Base-by-base conservation (phyloP, 352 stramenopile genomes). In the Phytopythium helicoides region DNA sequence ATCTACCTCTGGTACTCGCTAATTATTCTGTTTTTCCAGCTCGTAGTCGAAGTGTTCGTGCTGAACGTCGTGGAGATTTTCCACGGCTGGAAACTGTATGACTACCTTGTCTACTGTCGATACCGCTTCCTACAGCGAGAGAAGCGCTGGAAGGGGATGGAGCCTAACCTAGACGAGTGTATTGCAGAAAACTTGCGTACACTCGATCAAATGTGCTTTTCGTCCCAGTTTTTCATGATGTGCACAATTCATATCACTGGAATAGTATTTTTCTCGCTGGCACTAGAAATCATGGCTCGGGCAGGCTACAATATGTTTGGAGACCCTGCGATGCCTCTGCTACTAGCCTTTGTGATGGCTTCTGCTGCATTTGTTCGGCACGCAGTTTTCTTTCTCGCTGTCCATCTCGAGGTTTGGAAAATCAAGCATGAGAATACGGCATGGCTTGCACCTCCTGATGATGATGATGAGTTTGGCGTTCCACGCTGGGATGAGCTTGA, bases 171-270 rank as follows among this genome's bases (percentile, higher is more conserved):
- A 48, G 96, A 99, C 59, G 95, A 99, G 64, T 99, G 96, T 63
- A 98, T 99, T 31, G 95, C 98, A 6, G 92, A 98, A 66, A 93
- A 86, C 56, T 56, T 98, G 47, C 87, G 94, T 48, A 98, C 92
- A 15, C 75, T 98, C 21, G 95, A 99, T 58, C 92, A 98, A 62
- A 96, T 98, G 81, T 99, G 96, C 60, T 99, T 99, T 57, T 98
- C 89, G 42, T 97, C 86, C 40, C 96, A 99, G 66, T 98, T 97
- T 61, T 99, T 98, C 71, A 96, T 99, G 81, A 97, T 99, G 87
- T 95, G 94, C 62, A 98, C 72, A 22, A 65, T 94, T 37, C 91
- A 98, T 58, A 87, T 95, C 48, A 97, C 95, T 23, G 93, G 89
- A 14, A 97, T 99, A 22, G 76, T 99, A 6, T 98, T 97, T 58